Evolutionary conservation across 352 stramenopile genomes (phyloP), one percentile per base, ranked within the genome.

Genomic region (Globisporangium alternatum): DNA sequence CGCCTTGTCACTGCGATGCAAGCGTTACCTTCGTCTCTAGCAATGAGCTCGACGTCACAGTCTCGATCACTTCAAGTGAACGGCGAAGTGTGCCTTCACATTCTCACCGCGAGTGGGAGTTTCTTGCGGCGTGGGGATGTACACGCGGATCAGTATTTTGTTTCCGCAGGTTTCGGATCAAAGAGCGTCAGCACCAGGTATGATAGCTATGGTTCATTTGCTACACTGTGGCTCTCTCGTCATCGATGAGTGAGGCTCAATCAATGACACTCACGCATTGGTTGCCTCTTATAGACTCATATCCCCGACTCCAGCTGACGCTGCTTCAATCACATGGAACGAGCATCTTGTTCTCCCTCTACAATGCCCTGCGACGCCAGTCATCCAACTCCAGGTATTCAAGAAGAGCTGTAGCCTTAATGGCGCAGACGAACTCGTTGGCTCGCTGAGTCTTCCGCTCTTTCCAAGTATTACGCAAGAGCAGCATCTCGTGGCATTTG

Each of bases 291-390:
- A 25, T n/a, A 52, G 45, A 10, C 21, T 52, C 9, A n/a, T 19
- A 58, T 45, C 52, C 0, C 5, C 6, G 2, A 19, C 25, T 56
- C 17, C 25, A 25, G 25, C 9, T 39, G 25, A 19, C 1, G 21
- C 25, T 13, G 12, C 25, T 55, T 13, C 8, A 28, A 15, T 80
- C n/a, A 48, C 59, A 13, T 82, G 75, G 75, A 68, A 82, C 48
- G 72, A 82, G 19, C 70, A 82, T 0, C 8, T 80, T 9, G 30
- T 59, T 17, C 60, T 82, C 44, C 45, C 59, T 10, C 48, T 77
- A 4, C 37, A 35, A 0, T 68, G 37, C 44, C 17, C 52, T 31
- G 43, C 31, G 6, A 47, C 67, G 3, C 69, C 74, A 17, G 19
- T 77, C 17, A 52, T 78, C 15, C 33, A 71, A 3, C n/a, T 82